Evolutionary conservation across 2,329 filamentous ascomycete species (phyloP).

Genomic region (Chalaropsis thielavioides): DNA sequence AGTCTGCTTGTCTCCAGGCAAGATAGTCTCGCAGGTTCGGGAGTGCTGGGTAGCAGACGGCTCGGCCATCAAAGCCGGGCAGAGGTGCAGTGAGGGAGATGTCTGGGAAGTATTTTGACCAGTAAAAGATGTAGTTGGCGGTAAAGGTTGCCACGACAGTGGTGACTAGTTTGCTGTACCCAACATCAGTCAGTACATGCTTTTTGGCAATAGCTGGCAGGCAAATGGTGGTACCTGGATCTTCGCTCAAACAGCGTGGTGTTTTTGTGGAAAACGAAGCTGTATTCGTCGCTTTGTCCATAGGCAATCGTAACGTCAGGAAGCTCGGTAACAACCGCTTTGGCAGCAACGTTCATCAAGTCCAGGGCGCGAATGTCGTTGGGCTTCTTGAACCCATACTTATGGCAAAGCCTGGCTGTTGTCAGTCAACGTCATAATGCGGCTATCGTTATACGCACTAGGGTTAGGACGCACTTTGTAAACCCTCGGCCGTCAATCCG

Average conservation of each 20-base stretch:
- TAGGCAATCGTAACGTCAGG: slow-evolving; percentile 80
- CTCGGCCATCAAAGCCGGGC: slow-evolving; percentile 84
- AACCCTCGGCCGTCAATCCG: slow-evolving; percentile 90
- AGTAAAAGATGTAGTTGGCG: slow-evolving; percentile 72
- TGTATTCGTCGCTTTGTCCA: slow-evolving; percentile 89
- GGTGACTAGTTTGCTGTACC: slow-evolving; percentile 66
- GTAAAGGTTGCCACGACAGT: slow-evolving; percentile 91
- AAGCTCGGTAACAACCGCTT: slow-evolving; percentile 66
- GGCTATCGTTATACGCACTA: not conserved
- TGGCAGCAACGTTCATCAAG: slow-evolving; percentile 90
- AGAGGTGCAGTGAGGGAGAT: slow-evolving; percentile 55
- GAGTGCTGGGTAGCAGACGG: slow-evolving; percentile 74
- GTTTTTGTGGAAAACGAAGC: slow-evolving; percentile 77
- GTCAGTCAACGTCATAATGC: slow-evolving; percentile 15
- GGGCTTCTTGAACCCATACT: slow-evolving; percentile 78
- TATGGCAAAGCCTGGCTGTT: slow-evolving; percentile 53
- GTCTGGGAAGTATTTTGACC: slow-evolving; percentile 63
- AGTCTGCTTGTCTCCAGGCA: slow-evolving; percentile 94
- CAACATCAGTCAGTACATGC: too few relatives aligned
- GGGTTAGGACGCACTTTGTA: slow-evolving; percentile 54
- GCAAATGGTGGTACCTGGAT: slow-evolving; percentile 40
- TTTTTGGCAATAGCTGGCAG: not conserved
- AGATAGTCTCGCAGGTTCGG: slow-evolving; percentile 84
- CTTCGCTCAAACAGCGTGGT: slow-evolving; percentile 75
- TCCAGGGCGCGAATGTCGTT: slow-evolving; percentile 78